Evolutionary conservation across 78 protist species (phyloP), one percentile per base, ranked within the genome.

Genomic region (Dictyostelium intermedium): DNA sequence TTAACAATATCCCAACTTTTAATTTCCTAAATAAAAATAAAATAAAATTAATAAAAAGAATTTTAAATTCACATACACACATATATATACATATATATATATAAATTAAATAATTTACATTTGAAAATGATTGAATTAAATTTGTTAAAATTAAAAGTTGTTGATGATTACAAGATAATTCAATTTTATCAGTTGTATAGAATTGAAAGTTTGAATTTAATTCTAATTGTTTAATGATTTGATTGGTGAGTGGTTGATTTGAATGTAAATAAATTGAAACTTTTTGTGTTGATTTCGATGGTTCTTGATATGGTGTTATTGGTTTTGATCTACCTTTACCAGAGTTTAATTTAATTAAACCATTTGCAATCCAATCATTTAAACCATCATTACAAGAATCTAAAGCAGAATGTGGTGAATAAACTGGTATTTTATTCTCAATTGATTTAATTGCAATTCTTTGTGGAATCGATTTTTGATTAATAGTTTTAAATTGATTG

Each of bases 371-470:
- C 97, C 97, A 96, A 47, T 96, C 97, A 56, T 96, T 96, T 53
- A 96, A 85, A 18, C 97, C 97, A 74, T 85, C 96, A 16, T 41
- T 30, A 27, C 85, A 43, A 25, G 89, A 61, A 37, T 96, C 97
- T 50, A 93, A 72, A 5, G 96, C 74, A 2, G 97, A 87, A 82
- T 96, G 97, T 27, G 97, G 97, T 30, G 95, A 96, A 69, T 87
- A 96, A 10, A 96, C 50, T 18, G 95, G 91, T 13, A 96, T 89
- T 25, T 63, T 53, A 27, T 89, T 83, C 56, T 85, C 95, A 2
- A 93, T 84, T 16, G 95, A 84, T 39, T 87, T 85, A 2, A 92
- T 85, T 14, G 95, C 95, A 35, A 92, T 87, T 84, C 94, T 37
- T 74, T 87, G 92, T 82, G 79, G n/a, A 81, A 45, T 63, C 5